A percentile compares a stretch with the other conserved stretches of the same genome.
These are phyloP conservation scores for Lumnitzera littorea DNA, from an alignment of 345 rosid genomes.

Conservation along the genomic window DNA sequence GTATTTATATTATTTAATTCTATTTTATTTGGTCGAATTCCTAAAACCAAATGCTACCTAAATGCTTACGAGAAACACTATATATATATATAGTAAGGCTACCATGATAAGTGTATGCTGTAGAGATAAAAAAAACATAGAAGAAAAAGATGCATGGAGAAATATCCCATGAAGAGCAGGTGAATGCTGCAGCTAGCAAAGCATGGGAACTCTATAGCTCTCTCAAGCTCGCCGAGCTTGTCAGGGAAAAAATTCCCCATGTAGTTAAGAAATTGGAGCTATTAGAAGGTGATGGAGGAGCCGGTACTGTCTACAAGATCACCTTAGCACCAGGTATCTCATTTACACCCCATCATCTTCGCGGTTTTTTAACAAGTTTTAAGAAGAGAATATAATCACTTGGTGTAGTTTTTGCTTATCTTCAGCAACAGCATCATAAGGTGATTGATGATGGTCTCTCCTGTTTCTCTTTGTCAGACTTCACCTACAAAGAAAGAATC, in stretches of 20 bases:
- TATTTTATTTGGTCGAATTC: no score
- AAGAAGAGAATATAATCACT: background rate
- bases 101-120: no score
- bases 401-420: no score
- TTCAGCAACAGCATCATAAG: no score
- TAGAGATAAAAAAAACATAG: no score
- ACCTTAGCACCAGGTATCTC: slow-evolving; percentile 8
- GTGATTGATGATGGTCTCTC: background rate
- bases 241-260: background rate
- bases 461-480: background rate
- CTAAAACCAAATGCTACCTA: no score
- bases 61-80: no score
- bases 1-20: no score
- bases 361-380: no score
- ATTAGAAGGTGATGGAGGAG: slow-evolving; percentile 21
- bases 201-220: slow-evolving; percentile 17
- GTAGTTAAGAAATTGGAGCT: slow-evolving; percentile 5
- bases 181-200: slow-evolving; percentile 9
- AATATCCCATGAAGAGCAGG: slow-evolving; percentile 9
- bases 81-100: background rate
- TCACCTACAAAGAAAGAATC: slow-evolving; percentile 12
- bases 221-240: background rate
- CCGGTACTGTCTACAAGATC: slow-evolving; percentile 13
- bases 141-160: background rate
- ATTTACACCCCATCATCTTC: no score